Percentiles rank a stretch among this genome's conserved stretches.
These are phyloP conservation scores for Canna indica DNA, from an alignment of 176 grass and related monocot genomes.

Conservation along the genomic window DNA sequence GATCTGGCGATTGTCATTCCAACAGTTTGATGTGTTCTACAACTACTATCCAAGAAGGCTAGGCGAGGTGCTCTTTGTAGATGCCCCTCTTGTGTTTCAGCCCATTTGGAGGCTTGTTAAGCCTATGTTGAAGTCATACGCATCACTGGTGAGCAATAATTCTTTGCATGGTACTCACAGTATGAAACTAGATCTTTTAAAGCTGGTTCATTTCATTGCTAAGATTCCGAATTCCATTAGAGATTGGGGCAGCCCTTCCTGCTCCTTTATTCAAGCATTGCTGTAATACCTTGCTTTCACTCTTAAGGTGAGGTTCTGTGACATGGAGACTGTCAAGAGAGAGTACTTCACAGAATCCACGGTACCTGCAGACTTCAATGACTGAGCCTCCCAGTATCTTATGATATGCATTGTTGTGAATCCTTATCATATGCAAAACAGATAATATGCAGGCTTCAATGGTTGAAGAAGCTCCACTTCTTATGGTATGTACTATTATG, in stretches of 20 bases:
- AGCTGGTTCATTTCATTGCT: neutral
- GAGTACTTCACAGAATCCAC: constrained; percentile 75
- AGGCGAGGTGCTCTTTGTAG: constrained; percentile 72
- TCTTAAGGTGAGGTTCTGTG: constrained; percentile 62
- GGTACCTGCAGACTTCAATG: constrained; percentile 45
- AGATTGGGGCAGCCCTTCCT: neutral
- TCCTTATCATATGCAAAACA: neutral
- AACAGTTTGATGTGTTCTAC: constrained; percentile 87
- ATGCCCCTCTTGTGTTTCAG: constrained; percentile 82
- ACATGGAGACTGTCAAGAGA: constrained; percentile 43
- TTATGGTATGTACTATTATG: neutral
- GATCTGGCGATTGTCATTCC: neutral
- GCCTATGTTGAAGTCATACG: constrained; percentile 75
- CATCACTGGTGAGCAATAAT: constrained; percentile 45
- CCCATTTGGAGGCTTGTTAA: constrained; percentile 85
- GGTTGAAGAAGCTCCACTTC: too few relatives aligned
- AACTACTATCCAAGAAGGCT: constrained; percentile 90
- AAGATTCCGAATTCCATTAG: neutral
- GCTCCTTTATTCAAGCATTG: neutral
- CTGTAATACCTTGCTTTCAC: neutral
- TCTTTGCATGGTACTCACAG: neutral
- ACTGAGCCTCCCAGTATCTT: constrained; percentile 12
- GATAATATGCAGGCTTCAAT: too few relatives aligned
- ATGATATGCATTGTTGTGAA: neutral
- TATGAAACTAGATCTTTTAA: neutral